Evolutionary conservation across 2,329 filamentous ascomycete species (phyloP), one percentile per base, ranked within the genome.

Genomic region (Aspergillus viridinutans): DNA sequence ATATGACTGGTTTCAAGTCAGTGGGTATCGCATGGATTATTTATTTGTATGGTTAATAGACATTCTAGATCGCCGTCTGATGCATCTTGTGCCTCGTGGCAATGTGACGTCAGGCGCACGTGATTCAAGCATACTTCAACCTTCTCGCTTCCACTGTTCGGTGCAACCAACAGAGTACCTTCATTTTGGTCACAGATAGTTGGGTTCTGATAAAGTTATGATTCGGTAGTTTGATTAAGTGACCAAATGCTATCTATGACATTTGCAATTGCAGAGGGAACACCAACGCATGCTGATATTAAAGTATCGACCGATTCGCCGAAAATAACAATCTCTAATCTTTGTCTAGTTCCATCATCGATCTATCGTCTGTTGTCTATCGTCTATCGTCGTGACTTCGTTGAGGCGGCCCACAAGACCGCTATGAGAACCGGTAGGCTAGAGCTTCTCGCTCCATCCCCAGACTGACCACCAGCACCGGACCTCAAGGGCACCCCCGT

Each of bases 401-500:
- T 71, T 26, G 38, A 55, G 50, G 55, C 47, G 51, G 50, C 23
- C 42, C 32, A 47, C 42, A 35, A 42, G 42, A 54, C 23, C 29
- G 29, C 17, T 21, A 10, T 45, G 42, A 12, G 35, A 43, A 40
- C 14, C 40, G 26, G 14, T 40, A 32, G 43, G 32, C 56, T 63
- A 74, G 58, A 73, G 57, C 59, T 66, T 70, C 64, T 75, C 71
- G 53, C 68, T 72, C 74, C 74, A 76, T 35, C 69, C 71, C 77
- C 77, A 80, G 21, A 79, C 66, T 20, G 76, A 77, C 76, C 77
- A 80, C 77, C 76, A 79, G 61, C 77, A 80, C 35, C 69, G 69
- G 8, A 79, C 77, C 49, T 74, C 76, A 23, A 76, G 61, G 14
- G 71, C 74, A 20, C 68, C 67, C 43, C 76, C 77, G 62, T 76